Evolutionary conservation across 2,329 filamentous ascomycete species (phyloP).

Genomic region (Davidsoniella eucalypti): DNA sequence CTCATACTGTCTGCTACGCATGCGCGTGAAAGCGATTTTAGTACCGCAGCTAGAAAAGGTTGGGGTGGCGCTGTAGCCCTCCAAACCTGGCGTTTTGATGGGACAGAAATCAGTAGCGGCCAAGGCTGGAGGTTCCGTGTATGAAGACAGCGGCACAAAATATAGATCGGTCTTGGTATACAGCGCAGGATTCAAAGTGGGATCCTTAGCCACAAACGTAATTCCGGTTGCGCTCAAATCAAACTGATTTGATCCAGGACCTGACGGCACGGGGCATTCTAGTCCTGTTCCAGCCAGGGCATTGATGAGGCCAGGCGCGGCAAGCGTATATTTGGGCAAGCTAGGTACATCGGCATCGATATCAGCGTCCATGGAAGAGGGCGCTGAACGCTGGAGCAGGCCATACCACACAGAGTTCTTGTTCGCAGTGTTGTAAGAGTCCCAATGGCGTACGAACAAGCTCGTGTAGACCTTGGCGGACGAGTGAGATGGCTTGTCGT

Average conservation of each 20-base stretch:
- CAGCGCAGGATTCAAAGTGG: slow-evolving; percentile 50
- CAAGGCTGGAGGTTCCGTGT: slow-evolving; percentile 32
- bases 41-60: slow-evolving; percentile 59
- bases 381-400: slow-evolving; percentile 27
- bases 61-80: slow-evolving; percentile 49
- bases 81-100: slow-evolving; percentile 35
- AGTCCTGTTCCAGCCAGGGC: slow-evolving; percentile 42
- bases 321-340: slow-evolving; percentile 25
- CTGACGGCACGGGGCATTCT: slow-evolving; percentile 56
- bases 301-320: slow-evolving; percentile 37
- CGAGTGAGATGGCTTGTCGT: slow-evolving; percentile 41
- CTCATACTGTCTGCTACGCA: slow-evolving; percentile 65
- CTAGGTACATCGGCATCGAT: slow-evolving; percentile 11
- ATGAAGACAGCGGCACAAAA: slow-evolving; percentile 47
- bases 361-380: too few relatives aligned
- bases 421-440: slow-evolving; percentile 53
- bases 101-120: background rate
- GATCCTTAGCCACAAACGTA: slow-evolving; percentile 61
- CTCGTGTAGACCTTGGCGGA: slow-evolving; percentile 56
- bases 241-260: slow-evolving; percentile 67
- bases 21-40: slow-evolving; percentile 59
- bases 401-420: slow-evolving; percentile 60
- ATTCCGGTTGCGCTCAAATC: slow-evolving; percentile 52
- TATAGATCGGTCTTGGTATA: slow-evolving; percentile 76
- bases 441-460: slow-evolving; percentile 72